These are phyloP conservation scores for Metschnikowia koreensis DNA, from an alignment of 805 yeast genomes.

Conservation along the genomic window DNA sequence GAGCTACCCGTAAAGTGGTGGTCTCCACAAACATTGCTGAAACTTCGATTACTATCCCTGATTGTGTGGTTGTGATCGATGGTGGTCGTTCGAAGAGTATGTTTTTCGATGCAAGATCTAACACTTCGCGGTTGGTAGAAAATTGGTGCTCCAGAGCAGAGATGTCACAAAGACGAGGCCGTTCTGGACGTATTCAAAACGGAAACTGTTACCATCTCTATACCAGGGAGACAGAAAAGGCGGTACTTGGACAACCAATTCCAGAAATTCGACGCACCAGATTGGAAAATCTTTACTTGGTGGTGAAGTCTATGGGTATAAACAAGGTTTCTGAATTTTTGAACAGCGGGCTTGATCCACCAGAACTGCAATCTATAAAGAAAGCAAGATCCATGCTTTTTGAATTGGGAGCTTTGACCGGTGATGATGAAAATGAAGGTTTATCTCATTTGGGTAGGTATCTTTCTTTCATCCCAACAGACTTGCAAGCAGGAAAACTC, in stretches of 20 bases:
- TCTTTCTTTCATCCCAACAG: slow-evolving; percentile 80
- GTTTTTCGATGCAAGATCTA: slow-evolving; percentile 63
- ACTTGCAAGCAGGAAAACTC: slow-evolving; percentile 80
- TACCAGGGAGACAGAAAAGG: slow-evolving; percentile 53
- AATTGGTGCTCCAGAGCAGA: slow-evolving; percentile 90
- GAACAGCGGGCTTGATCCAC: slow-evolving; percentile 78
- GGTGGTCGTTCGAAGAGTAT: slow-evolving; percentile 81
- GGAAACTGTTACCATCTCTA: slow-evolving; percentile 83
- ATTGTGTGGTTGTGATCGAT: slow-evolving; percentile 89
- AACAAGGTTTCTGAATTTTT: slow-evolving; percentile 68
- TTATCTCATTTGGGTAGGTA: slow-evolving; percentile 79
- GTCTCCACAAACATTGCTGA: slow-evolving; percentile 95
- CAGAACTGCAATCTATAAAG: slow-evolving; percentile 50
- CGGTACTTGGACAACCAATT: slow-evolving; percentile 69
- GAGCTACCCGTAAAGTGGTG: slow-evolving; percentile 67
- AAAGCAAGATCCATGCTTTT: slow-evolving; percentile 52
- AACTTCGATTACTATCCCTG: slow-evolving; percentile 94
- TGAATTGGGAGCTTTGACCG: slow-evolving; percentile 69
- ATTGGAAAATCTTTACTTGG: slow-evolving; percentile 75
- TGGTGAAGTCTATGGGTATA: slow-evolving; percentile 88
- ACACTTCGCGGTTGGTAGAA: slow-evolving; percentile 71
- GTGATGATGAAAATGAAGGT: slow-evolving; percentile 26
- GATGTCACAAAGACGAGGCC: slow-evolving; percentile 86
- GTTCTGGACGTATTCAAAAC: slow-evolving; percentile 92
- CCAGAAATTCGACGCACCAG: slow-evolving; percentile 89